Base-by-base conservation (phyloP, 805 yeast genomes). In the Candida schatavii region DNA sequence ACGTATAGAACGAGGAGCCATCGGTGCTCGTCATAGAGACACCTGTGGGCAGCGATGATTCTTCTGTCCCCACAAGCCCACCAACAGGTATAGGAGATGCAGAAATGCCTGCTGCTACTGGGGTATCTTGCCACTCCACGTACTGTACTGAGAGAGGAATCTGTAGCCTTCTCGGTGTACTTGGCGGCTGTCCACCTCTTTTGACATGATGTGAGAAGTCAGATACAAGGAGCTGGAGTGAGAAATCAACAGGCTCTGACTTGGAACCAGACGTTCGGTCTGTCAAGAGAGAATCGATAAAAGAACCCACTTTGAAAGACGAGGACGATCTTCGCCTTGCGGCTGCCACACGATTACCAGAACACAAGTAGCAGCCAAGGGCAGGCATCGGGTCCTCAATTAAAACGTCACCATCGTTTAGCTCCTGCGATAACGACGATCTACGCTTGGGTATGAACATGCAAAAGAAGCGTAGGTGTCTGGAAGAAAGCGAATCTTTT, bases 291-390 rank as follows among this genome's bases (percentile, higher is more conserved):
- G 39, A 36, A 18, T 36, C 39, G 23, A 36, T 25, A n/a, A 36
- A 36, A 10, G 39, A 36, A n/a, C 39, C 39, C 7, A 36, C 17
- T 25, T 36, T 36, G 31, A 36, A 36, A 5, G 39, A 36, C 5
- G 21, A 20, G 11, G 39, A 36, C 15, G 39, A 36, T 15, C 39
- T 25, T 36, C 39, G 30, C 15, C 36, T 33, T 5, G 28, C 6
- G 13, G 13, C 10, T 4, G 18, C 7, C 7, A 36, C 14, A n/a
- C 25, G 23, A 5, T 30, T 27, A 7, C 27, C 27, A 7, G 27
- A 7, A 25, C 39, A 36, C 15, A 36, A 14, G 39, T 9, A 36
- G 30, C 39, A 36, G 7, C 39, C 39, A 6, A 6, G 15, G 30
- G 11, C 26, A 31, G 35, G 21, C 4, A 7, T 11, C 20, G 19